Conservation (phyloP, 1,284 basidiomycete species). For the Irpex rosettiformis region DNA sequence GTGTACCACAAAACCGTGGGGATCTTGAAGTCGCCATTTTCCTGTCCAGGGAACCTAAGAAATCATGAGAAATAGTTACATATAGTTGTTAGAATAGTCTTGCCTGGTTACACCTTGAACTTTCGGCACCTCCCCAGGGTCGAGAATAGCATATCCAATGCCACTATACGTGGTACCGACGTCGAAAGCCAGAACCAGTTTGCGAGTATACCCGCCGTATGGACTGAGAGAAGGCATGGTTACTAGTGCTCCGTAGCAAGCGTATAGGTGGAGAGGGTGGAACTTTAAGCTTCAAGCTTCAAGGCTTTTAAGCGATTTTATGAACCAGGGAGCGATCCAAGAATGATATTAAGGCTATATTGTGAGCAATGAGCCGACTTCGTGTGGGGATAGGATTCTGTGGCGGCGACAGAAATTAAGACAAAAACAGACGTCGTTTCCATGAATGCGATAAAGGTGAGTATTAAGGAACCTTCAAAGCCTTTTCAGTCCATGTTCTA, state of each 20-base stretch:
- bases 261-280: background rate
- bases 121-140: slow-evolving; percentile 45
- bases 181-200: slow-evolving; percentile 47
- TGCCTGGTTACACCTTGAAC: slow-evolving; percentile 44
- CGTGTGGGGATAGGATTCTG: no score
- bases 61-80: background rate
- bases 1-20: slow-evolving; percentile 56
- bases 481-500: no score
- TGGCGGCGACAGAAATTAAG: no score
- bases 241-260: background rate
- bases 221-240: slow-evolving; percentile 8
- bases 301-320: background rate
- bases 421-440: no score
- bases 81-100: slow-evolving; percentile 2
- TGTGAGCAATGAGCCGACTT: no score
- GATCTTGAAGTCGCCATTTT: slow-evolving; percentile 39
- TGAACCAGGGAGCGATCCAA: no score
- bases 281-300: background rate
- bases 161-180: slow-evolving; percentile 53
- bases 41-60: slow-evolving; percentile 37
- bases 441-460: no score
- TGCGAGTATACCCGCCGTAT: slow-evolving; percentile 26
- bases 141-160: slow-evolving; percentile 41
- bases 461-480: no score
- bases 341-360: no score